Base-by-base conservation (phyloP, 1,284 basidiomycete genomes). In the Sanghuangporus baumii region DNA sequence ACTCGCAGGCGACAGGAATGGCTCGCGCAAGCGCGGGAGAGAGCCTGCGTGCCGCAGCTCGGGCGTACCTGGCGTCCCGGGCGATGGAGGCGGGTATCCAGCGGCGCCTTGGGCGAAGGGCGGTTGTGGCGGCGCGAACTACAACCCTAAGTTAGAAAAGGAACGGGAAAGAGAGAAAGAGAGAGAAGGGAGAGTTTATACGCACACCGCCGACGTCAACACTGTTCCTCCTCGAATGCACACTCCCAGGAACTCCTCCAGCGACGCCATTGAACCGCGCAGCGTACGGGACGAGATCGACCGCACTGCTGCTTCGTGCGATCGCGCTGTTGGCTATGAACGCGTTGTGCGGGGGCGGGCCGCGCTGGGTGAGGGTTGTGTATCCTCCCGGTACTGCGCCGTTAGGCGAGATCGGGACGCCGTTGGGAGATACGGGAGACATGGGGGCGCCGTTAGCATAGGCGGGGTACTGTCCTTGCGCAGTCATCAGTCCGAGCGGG, bases 1-100 rank as follows among this genome's bases (percentile, higher is more conserved):
- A 2, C 85, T 86, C 5, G 85, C 79, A 0, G 87, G 87, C 6
- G 84, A 81, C 57, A 89, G 80, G 75, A 88, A 88, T 0, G 87
- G 84, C 0, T 82, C 75, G 26, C 87, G 83, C 52, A 71, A 76
- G 60, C 75, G 74, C 7, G 78, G 77, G 58, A 78, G 63, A 56
- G 62, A 65, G 26, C 57, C 57, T 18, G 57, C 51, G 52, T 63
- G 37, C 8, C 50, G 43, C 23, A 62, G 48, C 34, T 58, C 61
- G 9, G 55, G 61, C 8, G 61, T 57, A 5, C 59, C 50, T 16
- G 61, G 61, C 18, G 61, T 62, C 8, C 61, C 61, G 23, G 60
- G 54, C 23, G 43, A 50, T 38, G 61, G 40, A 20, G 55, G 61
- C 20, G 61, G 60, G 55, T 62, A 62, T 43, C 23, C 34, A n/a